A percentile compares a stretch with the other conserved stretches of the same genome.
These are phyloP conservation scores for Penstemon eatonii DNA, from an alignment of 257 asterid genomes.

Conservation along the genomic window DNA sequence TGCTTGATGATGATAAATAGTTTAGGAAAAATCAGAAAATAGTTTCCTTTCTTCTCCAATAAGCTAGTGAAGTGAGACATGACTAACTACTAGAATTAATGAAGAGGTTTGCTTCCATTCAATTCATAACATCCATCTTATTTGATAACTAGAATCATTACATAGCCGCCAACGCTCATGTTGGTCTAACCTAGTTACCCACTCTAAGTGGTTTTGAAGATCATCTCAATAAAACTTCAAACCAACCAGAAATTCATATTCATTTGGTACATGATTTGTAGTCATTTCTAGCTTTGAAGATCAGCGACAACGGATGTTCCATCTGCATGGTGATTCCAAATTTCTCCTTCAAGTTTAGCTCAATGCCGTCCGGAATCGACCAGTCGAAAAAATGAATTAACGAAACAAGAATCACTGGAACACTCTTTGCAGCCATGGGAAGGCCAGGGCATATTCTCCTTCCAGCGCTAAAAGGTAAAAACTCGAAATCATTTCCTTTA, in stretches of 20 bases:
- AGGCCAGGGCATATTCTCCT: conserved; percentile 57
- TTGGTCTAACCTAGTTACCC: no score
- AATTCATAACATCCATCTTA: no score
- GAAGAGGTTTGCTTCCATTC: not conserved
- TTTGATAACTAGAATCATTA: no score
- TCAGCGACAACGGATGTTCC: conserved; percentile 31
- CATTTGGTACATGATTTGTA: no score
- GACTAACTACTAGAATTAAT: no score
- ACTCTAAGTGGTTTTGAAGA: no score
- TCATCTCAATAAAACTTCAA: no score
- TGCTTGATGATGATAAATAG: conserved; percentile 17
- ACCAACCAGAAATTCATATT: no score
- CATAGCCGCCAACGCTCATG: no score
- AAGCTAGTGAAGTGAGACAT: no score
- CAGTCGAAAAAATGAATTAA: conserved; percentile 40
- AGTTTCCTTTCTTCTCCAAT: no score
- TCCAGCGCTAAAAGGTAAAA: conserved; percentile 49
- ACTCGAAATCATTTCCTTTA: conserved; percentile 44
- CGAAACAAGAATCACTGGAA: conserved; percentile 34
- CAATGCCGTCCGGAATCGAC: conserved; percentile 27
- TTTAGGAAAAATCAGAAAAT: no score
- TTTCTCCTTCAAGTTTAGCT: conserved; percentile 23
- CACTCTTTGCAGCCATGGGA: conserved; percentile 39
- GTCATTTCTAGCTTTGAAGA: conserved; percentile 23
- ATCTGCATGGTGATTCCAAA: conserved; percentile 33